Evolutionary conservation across 345 rosid genomes (phyloP).

Genomic region (Boechera stricta): DNA sequence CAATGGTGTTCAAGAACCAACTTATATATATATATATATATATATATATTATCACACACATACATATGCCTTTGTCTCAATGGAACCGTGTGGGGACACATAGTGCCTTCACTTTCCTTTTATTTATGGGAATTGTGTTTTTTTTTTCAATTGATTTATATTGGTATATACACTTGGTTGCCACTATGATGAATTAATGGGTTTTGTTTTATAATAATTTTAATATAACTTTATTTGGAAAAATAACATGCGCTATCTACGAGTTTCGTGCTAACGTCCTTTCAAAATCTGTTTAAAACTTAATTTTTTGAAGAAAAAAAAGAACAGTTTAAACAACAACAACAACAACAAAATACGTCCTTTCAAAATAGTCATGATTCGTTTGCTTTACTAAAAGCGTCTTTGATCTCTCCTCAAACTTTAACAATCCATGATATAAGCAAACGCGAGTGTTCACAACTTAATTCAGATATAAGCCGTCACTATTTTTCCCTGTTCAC

Average conservation of each 20-base stretch:
- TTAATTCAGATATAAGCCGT: background rate
- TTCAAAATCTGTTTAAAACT: conserved; percentile 1
- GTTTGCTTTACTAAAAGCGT: conserved; percentile 36
- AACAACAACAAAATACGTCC: background rate
- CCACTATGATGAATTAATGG: conserved; percentile 46
- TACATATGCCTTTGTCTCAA: conserved; percentile 28
- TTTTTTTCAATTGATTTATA: conserved; percentile 4
- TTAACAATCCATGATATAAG: conserved; percentile 28
- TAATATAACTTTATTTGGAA: conserved; percentile 9
- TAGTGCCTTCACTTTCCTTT: conserved; percentile 35
- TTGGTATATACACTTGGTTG: conserved; percentile 45
- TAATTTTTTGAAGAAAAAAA: background rate
- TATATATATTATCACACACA: conserved; percentile 12
- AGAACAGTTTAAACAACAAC: background rate
- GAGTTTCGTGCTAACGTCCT: conserved; percentile 15
- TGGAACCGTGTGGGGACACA: conserved; percentile 49
- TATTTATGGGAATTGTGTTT: background rate
- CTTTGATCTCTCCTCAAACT: conserved; percentile 26
- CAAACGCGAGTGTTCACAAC: conserved; percentile 32
- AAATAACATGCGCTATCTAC: background rate
- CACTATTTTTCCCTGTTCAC: conserved; percentile 33
- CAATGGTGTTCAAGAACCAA: conserved; percentile 27
- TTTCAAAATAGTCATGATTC: conserved; percentile 18
- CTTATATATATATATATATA: conserved; percentile 27
- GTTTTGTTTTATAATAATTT: conserved; percentile 24